phyloP scores from a whole-genome alignment of 352 stramenopile genomes.

The Phytophthora agathidicida region DNA sequence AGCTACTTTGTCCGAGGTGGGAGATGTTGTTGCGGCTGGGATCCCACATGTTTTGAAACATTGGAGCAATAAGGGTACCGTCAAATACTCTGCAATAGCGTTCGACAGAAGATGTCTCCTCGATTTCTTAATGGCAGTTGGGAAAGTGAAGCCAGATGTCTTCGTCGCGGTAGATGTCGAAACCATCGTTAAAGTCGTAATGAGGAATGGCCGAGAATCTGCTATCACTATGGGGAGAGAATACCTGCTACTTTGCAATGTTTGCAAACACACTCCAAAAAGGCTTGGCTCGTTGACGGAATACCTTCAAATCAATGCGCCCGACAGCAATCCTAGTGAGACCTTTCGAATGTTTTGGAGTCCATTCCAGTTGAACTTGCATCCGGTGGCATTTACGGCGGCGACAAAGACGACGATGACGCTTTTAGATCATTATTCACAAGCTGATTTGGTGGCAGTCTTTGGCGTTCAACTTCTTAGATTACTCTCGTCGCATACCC shows the following conservation, averaged over 20 bases:
- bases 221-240: constrained; percentile 6
- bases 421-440: constrained; percentile 11
- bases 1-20: not conserved
- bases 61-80: not conserved
- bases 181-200: constrained; percentile 11
- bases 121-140: constrained; percentile 23
- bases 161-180: constrained; percentile 7
- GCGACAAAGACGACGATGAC: not conserved
- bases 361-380: constrained; percentile 3
- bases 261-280: constrained; percentile 11
- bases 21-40: not conserved
- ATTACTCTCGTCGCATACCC: not conserved
- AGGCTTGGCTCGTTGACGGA: constrained; percentile 5
- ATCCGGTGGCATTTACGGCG: constrained; percentile 6
- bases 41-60: constrained; percentile 8
- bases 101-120: constrained; percentile 16
- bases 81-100: constrained; percentile 1
- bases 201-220: not conserved
- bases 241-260: constrained; percentile 16
- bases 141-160: not conserved
- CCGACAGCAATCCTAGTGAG: not conserved
- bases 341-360: constrained; percentile 21
- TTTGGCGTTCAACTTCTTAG: constrained; percentile 23
- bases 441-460: constrained; percentile 1
- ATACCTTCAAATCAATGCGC: not conserved